Conservation (phyloP, 179 eudicot species). For the Gypsophila paniculata region DNA sequence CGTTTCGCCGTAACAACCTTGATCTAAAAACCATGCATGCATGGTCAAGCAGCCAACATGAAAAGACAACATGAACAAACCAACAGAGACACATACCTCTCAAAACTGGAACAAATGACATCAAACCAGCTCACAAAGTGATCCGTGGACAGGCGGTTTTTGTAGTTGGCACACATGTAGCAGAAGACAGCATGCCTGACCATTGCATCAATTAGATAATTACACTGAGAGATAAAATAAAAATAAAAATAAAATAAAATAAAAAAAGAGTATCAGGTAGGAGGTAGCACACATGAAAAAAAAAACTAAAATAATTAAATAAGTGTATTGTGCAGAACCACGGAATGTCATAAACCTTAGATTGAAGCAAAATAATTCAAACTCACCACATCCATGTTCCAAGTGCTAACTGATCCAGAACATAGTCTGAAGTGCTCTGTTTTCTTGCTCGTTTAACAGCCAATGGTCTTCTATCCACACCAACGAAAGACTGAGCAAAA, state of each 20-base stretch:
- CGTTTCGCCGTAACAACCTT: too few species aligned
- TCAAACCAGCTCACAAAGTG: conserved; percentile 73
- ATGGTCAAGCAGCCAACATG: conserved; percentile 1
- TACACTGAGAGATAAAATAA: neutral
- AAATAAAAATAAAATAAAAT: too few species aligned
- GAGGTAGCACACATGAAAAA: too few species aligned
- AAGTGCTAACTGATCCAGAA: conserved; percentile 53
- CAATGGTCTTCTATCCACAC: conserved; percentile 35
- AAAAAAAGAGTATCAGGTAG: conserved; percentile 9
- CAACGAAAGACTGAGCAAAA: conserved; percentile 50
- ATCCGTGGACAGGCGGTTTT: conserved; percentile 51
- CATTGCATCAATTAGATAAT: neutral
- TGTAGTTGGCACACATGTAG: conserved; percentile 46
- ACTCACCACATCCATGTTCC: conserved; percentile 86
- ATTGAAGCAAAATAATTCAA: neutral
- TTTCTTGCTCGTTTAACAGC: conserved; percentile 67
- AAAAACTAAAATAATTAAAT: neutral
- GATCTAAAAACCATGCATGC: too few species aligned
- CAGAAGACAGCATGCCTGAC: conserved; percentile 83
- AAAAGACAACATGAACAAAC: neutral
- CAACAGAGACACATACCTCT: conserved; percentile 48
- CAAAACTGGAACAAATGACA: conserved; percentile 67
- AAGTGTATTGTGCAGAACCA: neutral
- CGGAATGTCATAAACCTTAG: neutral
- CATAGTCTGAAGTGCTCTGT: conserved; percentile 52